Base-by-base conservation (phyloP, 768 basidiomycete genomes). In the Tephrocybe sp. region DNA sequence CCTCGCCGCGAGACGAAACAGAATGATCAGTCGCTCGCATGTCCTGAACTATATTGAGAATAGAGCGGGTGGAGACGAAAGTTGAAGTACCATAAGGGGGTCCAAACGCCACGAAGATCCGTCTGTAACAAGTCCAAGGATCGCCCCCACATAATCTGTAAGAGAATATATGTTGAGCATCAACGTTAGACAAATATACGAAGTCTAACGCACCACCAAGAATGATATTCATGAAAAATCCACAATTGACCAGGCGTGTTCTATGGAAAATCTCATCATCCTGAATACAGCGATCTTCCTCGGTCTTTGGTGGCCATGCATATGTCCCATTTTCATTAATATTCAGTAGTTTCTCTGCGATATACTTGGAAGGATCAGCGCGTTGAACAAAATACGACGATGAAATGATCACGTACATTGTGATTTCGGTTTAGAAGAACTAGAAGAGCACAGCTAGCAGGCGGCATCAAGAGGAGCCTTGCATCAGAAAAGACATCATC, bases 261-360 rank as follows among this genome's bases (percentile, higher is more conserved):
- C 85, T 79, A 51, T 87, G 75, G 69, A 88, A 91, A 40, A 91
- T 82, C 58, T 90, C 89, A 44, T 88, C 82, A 48, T 91, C 89
- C 61, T 91, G 89, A 12, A 60, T 41, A 38, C 55, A 65, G 8
- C 51, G 53, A 34, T 60, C 59, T 5, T 67, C 61, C 5, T 66
- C 57, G 11, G 55, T 50, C 6, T 53, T 55, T 30, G 63, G 62
- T 19, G 54, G 61, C 44, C 48, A 65, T 60, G 38, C 56, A 62
- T 74, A 87, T 2, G 67, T 76, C 9, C 75, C 72, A 14, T 65
- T 60, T 65, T 92, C 89, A 60, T 92, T 89, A 65, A 91, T 82
- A 46, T 76, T 70, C 9, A 86, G 60, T 23, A 91, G 70, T 58
- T 77, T 84, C 48, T 84, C 71, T 0, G 87, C 87, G 42, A 89